phyloP scores from a whole-genome alignment of 2,329 filamentous ascomycete species.

The Dothideomycetes sp. region DNA sequence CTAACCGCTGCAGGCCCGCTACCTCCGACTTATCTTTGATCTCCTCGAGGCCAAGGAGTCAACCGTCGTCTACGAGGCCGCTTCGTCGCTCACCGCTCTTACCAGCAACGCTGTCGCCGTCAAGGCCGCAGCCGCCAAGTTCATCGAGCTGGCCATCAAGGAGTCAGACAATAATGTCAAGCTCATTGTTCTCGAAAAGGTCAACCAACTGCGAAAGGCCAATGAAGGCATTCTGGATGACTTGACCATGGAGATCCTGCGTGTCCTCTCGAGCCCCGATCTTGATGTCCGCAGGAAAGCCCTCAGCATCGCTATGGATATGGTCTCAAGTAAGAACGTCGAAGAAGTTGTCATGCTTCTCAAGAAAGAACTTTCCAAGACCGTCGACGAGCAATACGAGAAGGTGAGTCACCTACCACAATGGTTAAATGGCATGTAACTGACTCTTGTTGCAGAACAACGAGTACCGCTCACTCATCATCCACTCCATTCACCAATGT shows the following conservation, averaged over 20 bases:
- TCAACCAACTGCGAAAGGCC: slow-evolving; percentile 75
- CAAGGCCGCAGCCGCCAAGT: slow-evolving; percentile 90
- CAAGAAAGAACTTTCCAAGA: slow-evolving; percentile 97
- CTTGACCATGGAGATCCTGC: slow-evolving; percentile 90
- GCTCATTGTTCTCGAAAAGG: slow-evolving; percentile 90
- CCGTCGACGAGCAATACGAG: slow-evolving; percentile 96
- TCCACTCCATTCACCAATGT: slow-evolving; percentile 95
- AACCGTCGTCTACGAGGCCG: slow-evolving; percentile 95
- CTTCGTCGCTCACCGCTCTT: slow-evolving; percentile 84
- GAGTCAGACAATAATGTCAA: slow-evolving; percentile 99
- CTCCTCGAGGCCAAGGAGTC: slow-evolving; percentile 85
- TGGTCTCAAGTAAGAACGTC: slow-evolving; percentile 98
- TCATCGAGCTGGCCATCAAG: slow-evolving; percentile 94
- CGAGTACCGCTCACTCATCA: slow-evolving; percentile 88
- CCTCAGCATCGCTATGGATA: slow-evolving; percentile 80
- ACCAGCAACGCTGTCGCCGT: slow-evolving; percentile 96
- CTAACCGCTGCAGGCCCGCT: slow-evolving; percentile 55
- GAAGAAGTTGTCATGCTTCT: slow-evolving; percentile 92
- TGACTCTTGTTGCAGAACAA: slow-evolving; percentile 48
- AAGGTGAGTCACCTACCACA: slow-evolving; percentile 44
- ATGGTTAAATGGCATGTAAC: slow-evolving; percentile 14
- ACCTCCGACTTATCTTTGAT: slow-evolving; percentile 91
- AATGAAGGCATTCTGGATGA: slow-evolving; percentile 91
- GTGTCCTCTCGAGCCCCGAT: slow-evolving; percentile 89
- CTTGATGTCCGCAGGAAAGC: slow-evolving; percentile 93